Evolutionary conservation across 495 filamentous ascomycete genomes (phyloP).

Genomic region (Neurospora sp.): DNA sequence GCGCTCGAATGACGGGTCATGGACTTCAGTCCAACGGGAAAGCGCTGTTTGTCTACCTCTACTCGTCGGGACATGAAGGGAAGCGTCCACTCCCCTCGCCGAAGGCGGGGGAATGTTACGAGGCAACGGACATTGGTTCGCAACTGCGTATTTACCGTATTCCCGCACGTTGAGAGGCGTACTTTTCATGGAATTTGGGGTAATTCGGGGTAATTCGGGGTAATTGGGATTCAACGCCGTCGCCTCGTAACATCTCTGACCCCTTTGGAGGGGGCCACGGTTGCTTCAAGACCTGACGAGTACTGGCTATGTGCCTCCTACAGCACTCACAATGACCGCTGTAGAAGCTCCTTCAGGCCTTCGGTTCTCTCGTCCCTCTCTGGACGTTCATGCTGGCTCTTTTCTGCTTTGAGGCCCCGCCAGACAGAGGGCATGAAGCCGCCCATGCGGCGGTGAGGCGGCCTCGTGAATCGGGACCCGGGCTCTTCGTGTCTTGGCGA

Average conservation of each 20-base stretch:
- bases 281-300: neutral
- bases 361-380: neutral
- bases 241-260: neutral
- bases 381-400: neutral
- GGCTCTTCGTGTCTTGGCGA: neutral
- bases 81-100: no score
- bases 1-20: neutral
- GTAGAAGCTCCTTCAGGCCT: neutral
- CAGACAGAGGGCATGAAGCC: neutral
- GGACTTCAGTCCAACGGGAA: neutral
- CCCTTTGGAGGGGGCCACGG: no score
- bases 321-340: neutral
- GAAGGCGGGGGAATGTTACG: neutral
- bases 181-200: neutral
- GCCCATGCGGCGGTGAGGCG: neutral
- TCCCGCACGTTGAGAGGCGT: neutral
- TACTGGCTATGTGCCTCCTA: neutral
- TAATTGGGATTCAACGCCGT: neutral
- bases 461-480: neutral
- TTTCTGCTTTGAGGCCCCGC: neutral
- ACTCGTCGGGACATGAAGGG: neutral
- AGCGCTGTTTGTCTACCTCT: neutral
- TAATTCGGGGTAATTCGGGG: neutral
- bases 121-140: neutral
- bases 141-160: neutral